Evolutionary conservation across 208 protist species (phyloP), one percentile per base, ranked within the genome.

Genomic region (Trypanosoma scelopori): DNA sequence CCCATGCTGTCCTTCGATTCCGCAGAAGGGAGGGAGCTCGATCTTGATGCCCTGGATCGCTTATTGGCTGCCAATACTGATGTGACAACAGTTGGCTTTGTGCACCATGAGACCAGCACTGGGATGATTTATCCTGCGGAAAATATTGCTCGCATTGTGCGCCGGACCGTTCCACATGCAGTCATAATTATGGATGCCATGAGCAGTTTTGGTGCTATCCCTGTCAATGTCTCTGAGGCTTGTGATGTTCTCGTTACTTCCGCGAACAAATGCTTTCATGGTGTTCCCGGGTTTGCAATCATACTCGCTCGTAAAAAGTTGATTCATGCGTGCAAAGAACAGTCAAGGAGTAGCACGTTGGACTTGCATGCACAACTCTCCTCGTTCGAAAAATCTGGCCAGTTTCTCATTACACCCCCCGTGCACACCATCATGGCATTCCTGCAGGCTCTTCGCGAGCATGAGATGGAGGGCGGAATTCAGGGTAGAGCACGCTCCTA

Each of bases 211-310:
- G 89, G 84, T 42, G 87, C 81, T 18, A 82, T 91, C 3, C 65
- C 82, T 22, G 66, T 91, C 43, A 65, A 79, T 49, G 79, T 82
- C 23, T 61, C 59, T 13, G 81, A 82, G 27, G 60, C 87, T 13
- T 88, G 82, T 50, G 91, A 95, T 59, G 71, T 88, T 27, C 71
- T 96, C 23, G 71, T 93, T 42, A 81, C 78, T 0, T 88, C 87
- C 2, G 62, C 91, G 30, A 97, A 97, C 75, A 97, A 97, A 66
- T 97, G 91, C 56, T 67, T 97, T 50, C 89, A 97, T 74, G 84
- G 87, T 48, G 85, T 95, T 3, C 91, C 89, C n/a, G 91, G 91
- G 20, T 79, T 94, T 37, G 76, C 87, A 3, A 84, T 92, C 22
- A 79, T 91, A 42, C 30, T 96, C 32, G 78, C 80, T 16, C 71